phyloP scores from a whole-genome alignment of 1,284 basidiomycete species.

The Kwoniella shivajii region DNA sequence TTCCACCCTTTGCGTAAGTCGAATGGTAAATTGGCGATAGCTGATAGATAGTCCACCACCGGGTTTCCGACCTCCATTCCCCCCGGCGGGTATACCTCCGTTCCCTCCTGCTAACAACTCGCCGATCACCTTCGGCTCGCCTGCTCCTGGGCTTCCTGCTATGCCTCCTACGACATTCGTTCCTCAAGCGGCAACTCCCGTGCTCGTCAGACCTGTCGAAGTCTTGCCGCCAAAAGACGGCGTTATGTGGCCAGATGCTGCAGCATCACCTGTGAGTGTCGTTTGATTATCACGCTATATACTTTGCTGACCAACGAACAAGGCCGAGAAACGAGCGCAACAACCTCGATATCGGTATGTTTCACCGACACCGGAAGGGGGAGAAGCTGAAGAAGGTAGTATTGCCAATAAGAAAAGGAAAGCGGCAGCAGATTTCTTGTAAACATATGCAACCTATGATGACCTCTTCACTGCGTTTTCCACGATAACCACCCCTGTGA shows the following conservation, averaged over 20 bases:
- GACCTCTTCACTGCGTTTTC: too few species aligned
- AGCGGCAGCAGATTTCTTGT: conserved; percentile 55
- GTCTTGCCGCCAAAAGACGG: conserved; percentile 50
- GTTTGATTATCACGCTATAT: not conserved
- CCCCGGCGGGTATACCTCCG: conserved; percentile 35
- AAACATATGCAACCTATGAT: too few species aligned
- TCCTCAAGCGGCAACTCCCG: conserved; percentile 21
- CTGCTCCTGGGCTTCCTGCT: conserved; percentile 14
- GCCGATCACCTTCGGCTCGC: conserved; percentile 19
- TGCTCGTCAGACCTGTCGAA: conserved; percentile 13
- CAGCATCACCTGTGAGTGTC: conserved; percentile 44
- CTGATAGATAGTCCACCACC: conserved; percentile 35
- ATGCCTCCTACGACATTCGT: conserved; percentile 24
- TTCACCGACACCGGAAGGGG: conserved; percentile 41
- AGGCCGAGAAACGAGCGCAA: conserved; percentile 70
- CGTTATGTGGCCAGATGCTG: conserved; percentile 53
- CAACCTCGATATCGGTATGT: conserved; percentile 70
- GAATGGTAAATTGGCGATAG: not conserved
- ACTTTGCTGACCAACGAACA: not conserved
- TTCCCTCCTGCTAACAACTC: conserved; percentile 33
- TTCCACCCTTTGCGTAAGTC: conserved; percentile 36
- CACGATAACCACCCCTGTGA: not conserved
- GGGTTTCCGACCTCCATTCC: conserved; percentile 41
- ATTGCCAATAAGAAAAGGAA: conserved; percentile 47
- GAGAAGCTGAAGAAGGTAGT: conserved; percentile 23